Percentiles rank a stretch among this genome's conserved stretches.
These are phyloP conservation scores for Vararia minispora DNA, from an alignment of 768 basidiomycete species.

Conservation along the genomic window DNA sequence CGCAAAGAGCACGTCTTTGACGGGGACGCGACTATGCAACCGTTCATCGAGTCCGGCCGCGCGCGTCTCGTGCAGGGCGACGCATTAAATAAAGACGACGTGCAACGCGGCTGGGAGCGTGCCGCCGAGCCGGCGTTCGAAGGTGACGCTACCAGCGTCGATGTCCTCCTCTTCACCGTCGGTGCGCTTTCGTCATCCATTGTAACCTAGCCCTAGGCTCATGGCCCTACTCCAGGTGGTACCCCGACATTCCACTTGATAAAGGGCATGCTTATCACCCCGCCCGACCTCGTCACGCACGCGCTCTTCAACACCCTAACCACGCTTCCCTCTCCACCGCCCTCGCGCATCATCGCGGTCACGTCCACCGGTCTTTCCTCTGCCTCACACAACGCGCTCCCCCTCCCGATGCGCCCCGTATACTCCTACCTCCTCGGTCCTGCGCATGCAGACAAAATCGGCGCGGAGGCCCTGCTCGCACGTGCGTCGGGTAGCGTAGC, in stretches of 20 bases:
- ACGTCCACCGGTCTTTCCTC: slow-evolving; percentile 42
- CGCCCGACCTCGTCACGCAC: slow-evolving; percentile 48
- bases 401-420: slow-evolving; percentile 35
- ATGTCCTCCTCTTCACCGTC: slow-evolving; percentile 49
- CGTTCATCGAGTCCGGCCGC: slow-evolving; percentile 35
- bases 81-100: slow-evolving; percentile 40
- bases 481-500: slow-evolving; percentile 44
- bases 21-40: slow-evolving; percentile 38
- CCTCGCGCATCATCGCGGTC: slow-evolving; percentile 37
- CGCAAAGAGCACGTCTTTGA: slow-evolving; percentile 44
- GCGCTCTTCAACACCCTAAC: slow-evolving; percentile 43
- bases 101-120: slow-evolving; percentile 39
- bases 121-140: slow-evolving; percentile 20
- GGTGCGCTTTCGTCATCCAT: slow-evolving; percentile 26
- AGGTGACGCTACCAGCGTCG: slow-evolving; percentile 23
- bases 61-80: slow-evolving; percentile 52
- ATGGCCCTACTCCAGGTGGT: slow-evolving; percentile 28
- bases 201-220: neutral
- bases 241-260: slow-evolving; percentile 30
- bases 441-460: slow-evolving; percentile 54
- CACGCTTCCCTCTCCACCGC: slow-evolving; percentile 33
- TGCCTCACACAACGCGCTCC: slow-evolving; percentile 32
- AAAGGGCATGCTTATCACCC: slow-evolving; percentile 38
- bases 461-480: slow-evolving; percentile 38
- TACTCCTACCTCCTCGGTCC: slow-evolving; percentile 32